Conservation (phyloP, 208 protist species). For the Trypanosoma rangeli region DNA sequence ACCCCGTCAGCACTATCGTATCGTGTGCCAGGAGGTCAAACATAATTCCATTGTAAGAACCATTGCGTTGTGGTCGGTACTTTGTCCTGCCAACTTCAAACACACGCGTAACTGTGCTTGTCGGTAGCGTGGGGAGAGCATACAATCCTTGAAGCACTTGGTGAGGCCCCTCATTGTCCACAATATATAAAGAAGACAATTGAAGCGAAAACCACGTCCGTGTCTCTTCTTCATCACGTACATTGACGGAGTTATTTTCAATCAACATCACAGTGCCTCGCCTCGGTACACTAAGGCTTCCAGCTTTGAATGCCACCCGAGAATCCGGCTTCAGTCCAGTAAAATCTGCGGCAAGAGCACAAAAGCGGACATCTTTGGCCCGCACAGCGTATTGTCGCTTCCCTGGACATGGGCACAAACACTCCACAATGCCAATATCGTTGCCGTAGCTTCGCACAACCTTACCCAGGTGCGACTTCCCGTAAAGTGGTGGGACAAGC, state of each 20-base stretch:
- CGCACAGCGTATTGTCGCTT: conserved; percentile 45
- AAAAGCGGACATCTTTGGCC: conserved; percentile 73
- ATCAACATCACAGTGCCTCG: conserved; percentile 50
- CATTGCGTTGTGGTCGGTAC: conserved; percentile 62
- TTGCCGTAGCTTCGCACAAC: conserved; percentile 50
- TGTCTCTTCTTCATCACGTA: conserved; percentile 64
- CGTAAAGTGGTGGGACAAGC: conserved; percentile 74
- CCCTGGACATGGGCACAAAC: conserved; percentile 23
- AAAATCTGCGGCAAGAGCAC: conserved; percentile 53
- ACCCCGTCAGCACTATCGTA: conserved; percentile 65
- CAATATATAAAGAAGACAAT: conserved; percentile 57
- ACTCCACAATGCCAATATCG: conserved; percentile 78
- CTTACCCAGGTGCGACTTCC: conserved; percentile 66
- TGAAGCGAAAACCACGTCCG: conserved; percentile 50
- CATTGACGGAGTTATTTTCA: conserved; percentile 39
- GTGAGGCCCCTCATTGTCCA: conserved; percentile 71
- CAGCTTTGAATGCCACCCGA: conserved; percentile 56
- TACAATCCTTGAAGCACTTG: conserved; percentile 44
- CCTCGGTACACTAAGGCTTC: conserved; percentile 58
- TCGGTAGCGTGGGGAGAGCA: conserved; percentile 57
- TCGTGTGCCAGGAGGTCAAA: conserved; percentile 83
- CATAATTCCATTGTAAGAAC: conserved; percentile 90
- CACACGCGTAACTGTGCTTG: conserved; percentile 54
- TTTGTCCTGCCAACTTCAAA: conserved; percentile 88
- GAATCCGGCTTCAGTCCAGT: conserved; percentile 40